Percentiles rank a stretch among this genome's conserved stretches.
These are phyloP conservation scores for Pseudocercospora eumusae DNA, from an alignment of 2,329 filamentous ascomycete species.

Conservation along the genomic window DNA sequence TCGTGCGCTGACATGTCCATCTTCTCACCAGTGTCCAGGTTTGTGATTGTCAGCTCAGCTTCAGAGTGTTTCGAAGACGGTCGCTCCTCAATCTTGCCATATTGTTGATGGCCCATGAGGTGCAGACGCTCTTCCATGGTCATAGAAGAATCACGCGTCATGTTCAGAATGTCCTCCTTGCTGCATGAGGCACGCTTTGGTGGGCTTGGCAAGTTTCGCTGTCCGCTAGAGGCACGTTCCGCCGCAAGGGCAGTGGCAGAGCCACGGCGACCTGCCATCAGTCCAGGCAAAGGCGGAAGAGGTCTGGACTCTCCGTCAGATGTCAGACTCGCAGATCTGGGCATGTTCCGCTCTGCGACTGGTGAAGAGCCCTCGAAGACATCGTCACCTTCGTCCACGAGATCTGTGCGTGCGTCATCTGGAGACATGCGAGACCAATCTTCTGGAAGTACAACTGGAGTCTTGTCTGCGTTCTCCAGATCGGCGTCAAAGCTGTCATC, in stretches of 20 bases:
- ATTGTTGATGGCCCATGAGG: constrained; percentile 66
- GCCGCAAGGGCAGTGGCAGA: constrained; percentile 68
- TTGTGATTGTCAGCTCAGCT: constrained; percentile 34
- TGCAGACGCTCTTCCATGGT: constrained; percentile 81
- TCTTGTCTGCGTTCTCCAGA: constrained; percentile 93
- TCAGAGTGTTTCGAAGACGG: constrained; percentile 30
- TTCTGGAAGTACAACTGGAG: constrained; percentile 93
- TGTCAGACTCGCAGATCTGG: constrained; percentile 70
- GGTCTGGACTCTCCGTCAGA: constrained; percentile 82
- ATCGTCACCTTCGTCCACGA: constrained; percentile 61
- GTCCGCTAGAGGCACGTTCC: constrained; percentile 67
- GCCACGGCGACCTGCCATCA: constrained; percentile 53
- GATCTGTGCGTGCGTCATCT: constrained; percentile 58
- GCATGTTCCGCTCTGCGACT: constrained; percentile 55
- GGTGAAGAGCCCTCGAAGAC: constrained; percentile 61
- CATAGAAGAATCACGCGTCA: constrained; percentile 70
- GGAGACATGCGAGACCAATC: constrained; percentile 85
- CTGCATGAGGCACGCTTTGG: constrained; percentile 66
- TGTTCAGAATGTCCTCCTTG: constrained; percentile 76
- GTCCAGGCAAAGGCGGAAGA: constrained; percentile 79
- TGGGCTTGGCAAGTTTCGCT: constrained; percentile 70
- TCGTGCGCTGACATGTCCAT: constrained; percentile 27
- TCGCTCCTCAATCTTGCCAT: constrained; percentile 19
- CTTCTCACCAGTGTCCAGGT: constrained; percentile 35
- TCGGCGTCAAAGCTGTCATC: constrained; percentile 91